Conservation (phyloP, 2,329 filamentous ascomycete species). For the Chaetomium sp. region DNA sequence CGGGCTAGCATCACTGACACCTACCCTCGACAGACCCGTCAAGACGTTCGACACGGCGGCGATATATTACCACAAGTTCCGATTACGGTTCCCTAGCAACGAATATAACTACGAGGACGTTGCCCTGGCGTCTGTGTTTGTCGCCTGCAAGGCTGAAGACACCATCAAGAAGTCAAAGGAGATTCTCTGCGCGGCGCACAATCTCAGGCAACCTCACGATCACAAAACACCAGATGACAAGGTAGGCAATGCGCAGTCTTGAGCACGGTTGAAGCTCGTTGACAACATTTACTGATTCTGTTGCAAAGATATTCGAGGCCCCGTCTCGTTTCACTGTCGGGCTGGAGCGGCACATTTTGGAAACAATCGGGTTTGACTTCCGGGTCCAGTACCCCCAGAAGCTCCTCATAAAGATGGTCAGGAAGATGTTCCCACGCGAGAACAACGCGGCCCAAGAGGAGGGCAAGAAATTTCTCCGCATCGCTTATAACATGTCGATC, state of each 20-base stretch:
- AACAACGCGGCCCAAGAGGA: slow-evolving; percentile 41
- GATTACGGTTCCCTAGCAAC: slow-evolving; percentile 78
- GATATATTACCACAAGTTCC: slow-evolving; percentile 92
- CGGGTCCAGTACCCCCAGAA: slow-evolving; percentile 86
- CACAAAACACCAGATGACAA: slow-evolving; percentile 79
- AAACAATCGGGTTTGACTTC: slow-evolving; percentile 92
- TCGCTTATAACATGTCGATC: slow-evolving; percentile 79
- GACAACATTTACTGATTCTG: neutral
- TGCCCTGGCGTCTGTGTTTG: slow-evolving; percentile 83
- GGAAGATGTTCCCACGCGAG: slow-evolving; percentile 52
- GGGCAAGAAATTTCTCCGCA: slow-evolving; percentile 60
- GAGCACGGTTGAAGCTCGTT: neutral
- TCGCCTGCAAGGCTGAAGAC: slow-evolving; percentile 96
- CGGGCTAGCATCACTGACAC: slow-evolving; percentile 10
- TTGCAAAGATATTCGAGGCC: slow-evolving; percentile 70
- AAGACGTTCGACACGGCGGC: slow-evolving; percentile 91
- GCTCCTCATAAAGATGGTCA: slow-evolving; percentile 76
- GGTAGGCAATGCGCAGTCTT: slow-evolving; percentile 47
- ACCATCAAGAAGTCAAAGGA: slow-evolving; percentile 96
- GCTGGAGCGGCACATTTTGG: slow-evolving; percentile 88
- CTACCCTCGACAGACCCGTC: slow-evolving; percentile 63
- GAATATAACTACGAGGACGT: slow-evolving; percentile 89
- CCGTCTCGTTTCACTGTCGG: slow-evolving; percentile 82
- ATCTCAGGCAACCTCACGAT: slow-evolving; percentile 71
- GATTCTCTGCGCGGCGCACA: slow-evolving; percentile 87